These are phyloP conservation scores for Solanum pimpinellifolium DNA, from an alignment of 257 asterid genomes.

Conservation along the genomic window DNA sequence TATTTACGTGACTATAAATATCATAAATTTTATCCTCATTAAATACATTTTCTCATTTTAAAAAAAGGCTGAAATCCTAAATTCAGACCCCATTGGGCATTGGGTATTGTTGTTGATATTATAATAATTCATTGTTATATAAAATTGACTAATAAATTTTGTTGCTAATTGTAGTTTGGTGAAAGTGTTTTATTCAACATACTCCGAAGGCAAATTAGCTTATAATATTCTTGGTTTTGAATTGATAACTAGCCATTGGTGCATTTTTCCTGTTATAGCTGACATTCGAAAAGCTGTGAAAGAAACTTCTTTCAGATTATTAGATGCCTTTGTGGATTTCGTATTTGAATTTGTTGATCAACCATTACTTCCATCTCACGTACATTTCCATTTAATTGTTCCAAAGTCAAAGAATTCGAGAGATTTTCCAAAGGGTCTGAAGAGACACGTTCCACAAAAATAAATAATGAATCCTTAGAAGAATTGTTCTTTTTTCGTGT, in stretches of 20 bases:
- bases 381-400: neutral
- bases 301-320: conserved; percentile 3
- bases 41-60: no score
- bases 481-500: conserved; percentile 22
- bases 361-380: neutral
- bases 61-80: no score
- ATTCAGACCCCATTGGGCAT: no score
- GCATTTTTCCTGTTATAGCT: conserved; percentile 2
- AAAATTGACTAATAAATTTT: no score
- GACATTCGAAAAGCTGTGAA: conserved; percentile 12
- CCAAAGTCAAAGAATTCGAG: conserved; percentile 34
- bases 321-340: conserved; percentile 24
- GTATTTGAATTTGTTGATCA: conserved; percentile 38
- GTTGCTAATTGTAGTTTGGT: neutral
- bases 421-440: conserved; percentile 46
- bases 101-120: no score
- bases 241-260: conserved; percentile 17
- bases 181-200: neutral
- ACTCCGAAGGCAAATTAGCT: neutral
- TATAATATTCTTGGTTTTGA: neutral
- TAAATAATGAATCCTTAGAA: conserved; percentile 1
- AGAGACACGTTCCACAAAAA: neutral
- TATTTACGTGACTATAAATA: neutral
- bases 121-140: no score
- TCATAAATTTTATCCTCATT: no score